These are phyloP conservation scores for Bolboschoenus planiculmis DNA, from an alignment of 176 grass and related monocot genomes.

Conservation along the genomic window DNA sequence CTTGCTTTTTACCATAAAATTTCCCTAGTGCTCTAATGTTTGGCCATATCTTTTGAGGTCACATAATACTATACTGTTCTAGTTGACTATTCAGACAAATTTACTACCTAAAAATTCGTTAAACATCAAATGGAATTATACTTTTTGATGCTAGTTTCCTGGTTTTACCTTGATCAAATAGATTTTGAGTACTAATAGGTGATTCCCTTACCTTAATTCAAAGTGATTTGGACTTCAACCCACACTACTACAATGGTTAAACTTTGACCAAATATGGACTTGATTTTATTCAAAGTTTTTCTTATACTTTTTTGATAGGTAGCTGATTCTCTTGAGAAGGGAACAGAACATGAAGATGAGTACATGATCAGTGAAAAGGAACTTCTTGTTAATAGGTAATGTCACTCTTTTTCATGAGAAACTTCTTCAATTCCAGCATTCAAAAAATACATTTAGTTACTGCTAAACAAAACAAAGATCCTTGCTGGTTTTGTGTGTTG, in stretches of 20 bases:
- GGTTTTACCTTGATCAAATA: neutral
- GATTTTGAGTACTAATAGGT: neutral
- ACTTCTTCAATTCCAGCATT: too few relatives aligned
- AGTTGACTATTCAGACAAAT: neutral
- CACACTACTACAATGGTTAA: neutral
- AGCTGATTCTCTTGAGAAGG: constrained; percentile 97
- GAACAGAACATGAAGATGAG: constrained; percentile 98
- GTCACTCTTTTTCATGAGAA: neutral
- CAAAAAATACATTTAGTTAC: too few relatives aligned
- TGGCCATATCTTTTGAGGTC: neutral
- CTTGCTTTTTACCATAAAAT: constrained; percentile 15
- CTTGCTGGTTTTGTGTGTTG: constrained; percentile 7
- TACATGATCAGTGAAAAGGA: constrained; percentile 99
- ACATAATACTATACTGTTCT: neutral
- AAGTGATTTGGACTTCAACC: neutral
- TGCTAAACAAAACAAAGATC: neutral
- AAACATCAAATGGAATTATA: neutral
- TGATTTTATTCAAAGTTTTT: constrained; percentile 20
- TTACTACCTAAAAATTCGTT: neutral
- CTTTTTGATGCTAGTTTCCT: neutral
- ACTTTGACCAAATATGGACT: neutral
- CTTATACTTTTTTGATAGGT: constrained; percentile 42
- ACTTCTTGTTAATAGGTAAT: constrained; percentile 93
- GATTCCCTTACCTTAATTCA: neutral
- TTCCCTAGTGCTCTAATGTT: neutral